phyloP scores from a whole-genome alignment of 805 yeast genomes.

The Ascoidea tarda region DNA sequence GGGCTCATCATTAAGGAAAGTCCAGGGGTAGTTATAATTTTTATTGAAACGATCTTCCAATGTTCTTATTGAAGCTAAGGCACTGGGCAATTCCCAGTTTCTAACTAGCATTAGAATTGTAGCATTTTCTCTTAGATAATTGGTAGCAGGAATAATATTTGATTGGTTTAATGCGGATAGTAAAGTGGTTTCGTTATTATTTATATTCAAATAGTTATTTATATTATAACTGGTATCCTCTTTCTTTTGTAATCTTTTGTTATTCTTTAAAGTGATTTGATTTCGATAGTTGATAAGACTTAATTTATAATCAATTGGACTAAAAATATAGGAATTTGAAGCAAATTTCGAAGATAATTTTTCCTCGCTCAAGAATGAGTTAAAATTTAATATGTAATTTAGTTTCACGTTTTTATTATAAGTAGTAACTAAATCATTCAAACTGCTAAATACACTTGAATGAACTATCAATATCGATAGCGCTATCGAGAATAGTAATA shows the following conservation, averaged over 20 bases:
- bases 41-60: conserved; percentile 63
- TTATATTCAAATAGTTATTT: no score
- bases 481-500: no score
- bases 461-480: no score
- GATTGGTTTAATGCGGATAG: background rate
- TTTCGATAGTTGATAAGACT: no score
- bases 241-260: background rate
- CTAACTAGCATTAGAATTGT: conserved; percentile 79
- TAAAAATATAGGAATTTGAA: background rate
- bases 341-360: background rate
- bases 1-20: conserved; percentile 62
- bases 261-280: background rate
- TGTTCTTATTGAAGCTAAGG: conserved; percentile 61
- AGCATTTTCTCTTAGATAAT: conserved; percentile 47
- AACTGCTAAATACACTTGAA: background rate
- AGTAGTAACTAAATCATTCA: background rate
- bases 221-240: background rate
- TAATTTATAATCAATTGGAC: background rate
- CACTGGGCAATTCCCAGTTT: conserved; percentile 65
- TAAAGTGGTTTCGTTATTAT: background rate
- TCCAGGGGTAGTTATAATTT: conserved; percentile 61
- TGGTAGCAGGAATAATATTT: background rate
- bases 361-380: background rate
- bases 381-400: no score
- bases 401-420: background rate